Conservation (phyloP, 2,329 filamentous ascomycete species). For the Aspergillus glaucus region DNA sequence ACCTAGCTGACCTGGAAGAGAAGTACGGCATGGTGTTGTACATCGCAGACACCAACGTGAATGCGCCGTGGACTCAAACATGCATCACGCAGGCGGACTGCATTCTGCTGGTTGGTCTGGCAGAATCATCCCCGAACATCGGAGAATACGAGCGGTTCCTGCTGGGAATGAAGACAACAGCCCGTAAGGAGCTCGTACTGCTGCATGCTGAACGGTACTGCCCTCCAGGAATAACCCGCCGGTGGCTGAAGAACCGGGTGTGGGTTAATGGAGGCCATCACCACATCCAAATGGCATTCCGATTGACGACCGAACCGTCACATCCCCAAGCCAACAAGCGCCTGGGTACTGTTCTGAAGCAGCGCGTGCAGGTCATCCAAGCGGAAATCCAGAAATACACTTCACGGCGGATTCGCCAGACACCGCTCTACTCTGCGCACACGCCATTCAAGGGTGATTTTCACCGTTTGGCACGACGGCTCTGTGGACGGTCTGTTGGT, state of each 20-base stretch:
- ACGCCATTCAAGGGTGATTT: slow-evolving; percentile 96
- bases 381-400: slow-evolving; percentile 99
- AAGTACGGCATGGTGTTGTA: slow-evolving; percentile 95
- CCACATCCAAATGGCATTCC: slow-evolving; percentile 92
- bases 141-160: slow-evolving; percentile 96
- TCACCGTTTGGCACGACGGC: slow-evolving; percentile 77
- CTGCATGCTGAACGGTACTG: slow-evolving; percentile 87
- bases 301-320: slow-evolving; percentile 66
- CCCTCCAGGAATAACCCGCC: slow-evolving; percentile 71
- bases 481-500: slow-evolving; percentile 92
- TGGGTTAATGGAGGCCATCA: slow-evolving; percentile 99
- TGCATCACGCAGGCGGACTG: slow-evolving; percentile 97
- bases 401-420: slow-evolving; percentile 81
- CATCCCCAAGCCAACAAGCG: slow-evolving; percentile 64
- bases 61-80: slow-evolving; percentile 96
- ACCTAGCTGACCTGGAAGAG: slow-evolving; percentile 92
- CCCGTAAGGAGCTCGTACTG: slow-evolving; percentile 84
- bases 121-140: slow-evolving; percentile 81
- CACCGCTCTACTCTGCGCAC: slow-evolving; percentile 81
- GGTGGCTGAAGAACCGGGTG: slow-evolving; percentile 85
- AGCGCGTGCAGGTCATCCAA: slow-evolving; percentile 87
- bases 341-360: slow-evolving; percentile 79
- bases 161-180: slow-evolving; percentile 94
- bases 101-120: slow-evolving; percentile 84
- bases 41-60: slow-evolving; percentile 92